phyloP scores from a whole-genome alignment of 2,329 filamentous ascomycete species.

The Hypoxylon sp. region DNA sequence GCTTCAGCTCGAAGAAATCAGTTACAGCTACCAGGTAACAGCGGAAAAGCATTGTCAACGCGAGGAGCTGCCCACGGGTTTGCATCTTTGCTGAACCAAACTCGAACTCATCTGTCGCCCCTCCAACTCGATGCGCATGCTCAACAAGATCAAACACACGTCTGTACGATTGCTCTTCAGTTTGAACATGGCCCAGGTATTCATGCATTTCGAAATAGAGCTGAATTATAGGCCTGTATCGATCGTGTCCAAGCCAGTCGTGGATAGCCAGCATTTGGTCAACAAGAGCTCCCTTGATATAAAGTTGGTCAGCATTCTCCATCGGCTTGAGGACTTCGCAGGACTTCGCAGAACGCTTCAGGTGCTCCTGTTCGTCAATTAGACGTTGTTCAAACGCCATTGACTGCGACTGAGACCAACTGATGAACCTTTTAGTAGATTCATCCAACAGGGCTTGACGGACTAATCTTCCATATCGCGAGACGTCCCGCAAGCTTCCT shows the following conservation, averaged over 20 bases:
- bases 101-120: background rate
- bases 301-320: background rate
- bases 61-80: constrained; percentile 24
- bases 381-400: constrained; percentile 15
- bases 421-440: constrained; percentile 36
- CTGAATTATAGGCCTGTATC: constrained; percentile 18
- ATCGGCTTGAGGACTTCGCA: background rate
- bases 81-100: constrained; percentile 20
- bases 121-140: constrained; percentile 8
- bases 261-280: constrained; percentile 28
- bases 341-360: constrained; percentile 5
- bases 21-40: constrained; percentile 36
- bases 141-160: constrained; percentile 17
- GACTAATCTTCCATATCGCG: constrained; percentile 29
- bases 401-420: constrained; percentile 7
- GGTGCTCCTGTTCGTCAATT: constrained; percentile 18
- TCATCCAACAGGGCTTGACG: constrained; percentile 22
- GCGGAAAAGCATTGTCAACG: constrained; percentile 26
- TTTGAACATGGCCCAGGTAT: constrained; percentile 14
- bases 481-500: constrained; percentile 28
- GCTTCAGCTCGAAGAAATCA: constrained; percentile 32
- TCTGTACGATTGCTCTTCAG: constrained; percentile 29
- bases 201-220: constrained; percentile 21
- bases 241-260: constrained; percentile 27
- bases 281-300: constrained; percentile 1